Conservation (phyloP, 495 filamentous ascomycete species). For the Opeltia flavorubescens region DNA sequence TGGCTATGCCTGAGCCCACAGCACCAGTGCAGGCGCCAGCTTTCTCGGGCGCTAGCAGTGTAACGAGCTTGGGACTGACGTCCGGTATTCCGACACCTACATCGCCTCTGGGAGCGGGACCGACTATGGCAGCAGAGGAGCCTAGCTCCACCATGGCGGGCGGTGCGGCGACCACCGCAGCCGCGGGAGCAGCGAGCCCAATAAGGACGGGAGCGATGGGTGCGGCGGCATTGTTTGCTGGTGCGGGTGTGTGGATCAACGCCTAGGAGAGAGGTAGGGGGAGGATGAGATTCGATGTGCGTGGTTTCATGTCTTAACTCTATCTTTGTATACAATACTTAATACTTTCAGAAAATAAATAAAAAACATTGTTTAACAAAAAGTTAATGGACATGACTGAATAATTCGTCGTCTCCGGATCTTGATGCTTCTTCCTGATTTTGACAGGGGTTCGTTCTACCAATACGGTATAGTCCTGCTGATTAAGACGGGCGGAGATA, state of each 20-base stretch:
- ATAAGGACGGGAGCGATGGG: slow-evolving; percentile 25
- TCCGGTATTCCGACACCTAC: slow-evolving; percentile 19
- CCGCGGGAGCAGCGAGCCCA: slow-evolving; percentile 15
- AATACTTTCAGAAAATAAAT: too few species aligned
- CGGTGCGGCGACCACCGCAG: slow-evolving; percentile 5
- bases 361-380: too few species aligned
- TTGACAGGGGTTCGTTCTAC: too few species aligned
- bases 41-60: slow-evolving; percentile 33
- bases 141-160: background rate
- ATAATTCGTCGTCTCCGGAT: too few species aligned
- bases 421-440: too few species aligned
- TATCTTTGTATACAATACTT: too few species aligned
- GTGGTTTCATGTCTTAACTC: too few species aligned
- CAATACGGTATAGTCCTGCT: too few species aligned
- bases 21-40: slow-evolving; percentile 31
- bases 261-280: background rate
- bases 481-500: too few species aligned
- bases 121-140: background rate
- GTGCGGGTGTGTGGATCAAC: slow-evolving; percentile 13
- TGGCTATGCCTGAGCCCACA: slow-evolving; percentile 29
- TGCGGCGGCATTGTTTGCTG: slow-evolving; percentile 27
- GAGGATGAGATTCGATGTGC: too few species aligned
- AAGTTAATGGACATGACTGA: too few species aligned
- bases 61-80: slow-evolving; percentile 16
- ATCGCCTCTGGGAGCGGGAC: background rate